These are phyloP conservation scores for Eucalyptus erythrocorys DNA, from an alignment of 345 rosid species.

Conservation along the genomic window DNA sequence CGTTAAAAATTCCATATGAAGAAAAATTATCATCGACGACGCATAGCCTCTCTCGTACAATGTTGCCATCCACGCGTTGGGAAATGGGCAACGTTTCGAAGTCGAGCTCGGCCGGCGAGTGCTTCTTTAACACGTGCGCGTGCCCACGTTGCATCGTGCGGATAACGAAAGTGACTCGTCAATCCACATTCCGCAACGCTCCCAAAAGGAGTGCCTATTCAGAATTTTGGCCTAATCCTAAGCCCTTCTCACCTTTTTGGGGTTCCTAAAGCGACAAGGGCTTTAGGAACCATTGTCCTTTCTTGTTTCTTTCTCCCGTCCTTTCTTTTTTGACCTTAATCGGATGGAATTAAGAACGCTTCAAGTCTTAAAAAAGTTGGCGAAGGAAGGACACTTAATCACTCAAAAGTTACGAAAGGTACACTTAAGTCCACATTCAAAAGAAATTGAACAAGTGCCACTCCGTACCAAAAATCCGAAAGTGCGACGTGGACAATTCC, in stretches of 20 bases:
- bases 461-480: no score
- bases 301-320: neutral
- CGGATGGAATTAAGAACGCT: no score
- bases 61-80: neutral
- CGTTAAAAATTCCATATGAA: neutral
- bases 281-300: neutral
- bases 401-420: no score
- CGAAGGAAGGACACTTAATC: no score
- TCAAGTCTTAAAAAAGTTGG: no score
- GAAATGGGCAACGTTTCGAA: neutral
- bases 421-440: no score
- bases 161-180: neutral
- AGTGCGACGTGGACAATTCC: no score
- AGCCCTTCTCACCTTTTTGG: neutral
- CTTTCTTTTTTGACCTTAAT: accelerated
- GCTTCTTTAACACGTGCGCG: neutral
- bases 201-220: neutral
- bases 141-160: neutral
- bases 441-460: no score
- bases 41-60: accelerated
- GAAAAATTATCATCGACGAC: neutral
- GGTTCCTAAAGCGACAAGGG: neutral
- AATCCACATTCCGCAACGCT: neutral
- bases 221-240: neutral
- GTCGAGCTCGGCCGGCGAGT: neutral